Base-by-base conservation (phyloP, 2,329 filamentous ascomycete species). In the Aspergillus niger region DNA sequence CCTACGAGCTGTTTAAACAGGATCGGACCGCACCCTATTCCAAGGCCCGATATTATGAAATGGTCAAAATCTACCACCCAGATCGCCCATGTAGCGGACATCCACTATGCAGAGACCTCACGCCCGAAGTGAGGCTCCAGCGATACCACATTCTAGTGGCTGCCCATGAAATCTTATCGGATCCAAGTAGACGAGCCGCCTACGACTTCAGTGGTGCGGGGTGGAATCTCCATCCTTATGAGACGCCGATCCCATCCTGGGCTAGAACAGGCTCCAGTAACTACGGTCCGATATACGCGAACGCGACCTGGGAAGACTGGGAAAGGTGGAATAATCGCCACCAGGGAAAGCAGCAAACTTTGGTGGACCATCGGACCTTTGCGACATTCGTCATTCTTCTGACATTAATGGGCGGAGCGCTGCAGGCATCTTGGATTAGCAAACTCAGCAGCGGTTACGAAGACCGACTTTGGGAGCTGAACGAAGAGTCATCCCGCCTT, bases 221-320 rank as follows among this genome's bases (percentile, higher is more conserved):
- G 55, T 99, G 95, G 95, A 79, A 80, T 56, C 82, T 82, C 5
- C 77, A 78, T 36, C 74, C 80, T 3, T 77, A 60, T 39, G 63
- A 71, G 28, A 66, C 59, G 24, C 63, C 63, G 62, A 57, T 61
- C 59, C 59, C 72, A 62, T 59, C 66, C 15, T 68, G 64, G 66
- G 50, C 60, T 11, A 38, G 56, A 15, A 52, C 64, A 2, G 67
- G 62, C n/a, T 60, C 60, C 13, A 58, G 64, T 3, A 57, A 68
- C 1, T 67, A 70, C 69, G 79, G 70, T 59, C 81, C 72, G 74
- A 85, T 88, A 52, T 85, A 81, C 70, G 75, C 80, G 67, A 98
- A 98, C 74, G 95, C 92, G 0, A 98, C 95, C 0, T 99, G 95
- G 95, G 95, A 99, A 74, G 95, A 99, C 74, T 97, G 93, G 93